Percentiles rank a stretch among this genome's conserved stretches.
phyloP scores from a whole-genome alignment of 768 basidiomycete genomes.

The Gelatoporia subvermispora region DNA sequence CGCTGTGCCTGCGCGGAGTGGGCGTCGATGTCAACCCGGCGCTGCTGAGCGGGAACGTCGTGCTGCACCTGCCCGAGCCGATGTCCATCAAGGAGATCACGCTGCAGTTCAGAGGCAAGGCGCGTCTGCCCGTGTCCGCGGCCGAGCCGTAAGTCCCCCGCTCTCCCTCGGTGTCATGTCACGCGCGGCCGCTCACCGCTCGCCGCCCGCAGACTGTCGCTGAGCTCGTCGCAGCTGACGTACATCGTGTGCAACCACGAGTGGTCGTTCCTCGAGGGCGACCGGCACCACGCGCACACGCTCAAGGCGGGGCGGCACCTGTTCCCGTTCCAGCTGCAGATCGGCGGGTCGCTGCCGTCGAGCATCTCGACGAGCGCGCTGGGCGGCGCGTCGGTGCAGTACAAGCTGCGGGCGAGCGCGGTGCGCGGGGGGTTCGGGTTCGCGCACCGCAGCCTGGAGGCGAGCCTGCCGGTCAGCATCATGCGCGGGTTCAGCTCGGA shows the following conservation, averaged over 20 bases:
- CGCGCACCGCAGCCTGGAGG: slow-evolving; percentile 51
- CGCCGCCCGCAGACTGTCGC: slow-evolving; percentile 15
- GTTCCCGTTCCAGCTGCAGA: slow-evolving; percentile 87
- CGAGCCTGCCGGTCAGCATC: slow-evolving; percentile 57
- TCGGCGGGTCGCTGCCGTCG: slow-evolving; percentile 84
- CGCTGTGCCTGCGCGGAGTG: slow-evolving; percentile 68
- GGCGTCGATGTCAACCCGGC: slow-evolving; percentile 83
- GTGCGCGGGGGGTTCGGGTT: slow-evolving; percentile 65
- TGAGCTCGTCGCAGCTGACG: slow-evolving; percentile 43
- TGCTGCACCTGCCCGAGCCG: slow-evolving; percentile 73
- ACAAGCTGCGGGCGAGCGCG: slow-evolving; percentile 87
- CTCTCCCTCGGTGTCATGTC: slow-evolving; percentile 5
- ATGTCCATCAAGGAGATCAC: slow-evolving; percentile 83
- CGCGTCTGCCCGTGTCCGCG: slow-evolving; percentile 54
- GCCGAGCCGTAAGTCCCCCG: slow-evolving; percentile 52
- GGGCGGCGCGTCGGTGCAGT: slow-evolving; percentile 67
- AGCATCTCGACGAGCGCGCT: slow-evolving; percentile 51
- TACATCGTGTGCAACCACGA: slow-evolving; percentile 76
- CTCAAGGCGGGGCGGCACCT: slow-evolving; percentile 93
- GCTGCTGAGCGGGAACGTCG: slow-evolving; percentile 74
- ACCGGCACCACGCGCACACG: slow-evolving; percentile 74
- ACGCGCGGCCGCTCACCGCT: neutral
- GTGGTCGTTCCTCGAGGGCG: slow-evolving; percentile 89
- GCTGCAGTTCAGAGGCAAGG: slow-evolving; percentile 82
- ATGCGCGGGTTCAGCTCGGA: slow-evolving; percentile 72